Conservation (phyloP, 345 rosid species). For the Streptanthus diversifolius region DNA sequence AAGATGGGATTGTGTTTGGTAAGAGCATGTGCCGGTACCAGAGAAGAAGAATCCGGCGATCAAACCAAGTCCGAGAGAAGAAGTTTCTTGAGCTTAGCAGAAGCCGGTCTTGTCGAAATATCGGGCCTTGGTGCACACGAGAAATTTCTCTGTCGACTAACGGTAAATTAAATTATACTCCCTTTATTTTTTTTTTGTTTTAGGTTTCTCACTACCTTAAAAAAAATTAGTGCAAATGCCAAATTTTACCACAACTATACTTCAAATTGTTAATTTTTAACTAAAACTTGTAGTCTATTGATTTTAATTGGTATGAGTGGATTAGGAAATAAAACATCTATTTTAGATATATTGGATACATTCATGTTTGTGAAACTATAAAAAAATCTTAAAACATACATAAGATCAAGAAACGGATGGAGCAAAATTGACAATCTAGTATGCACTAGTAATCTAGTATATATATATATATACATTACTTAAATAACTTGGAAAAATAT, state of each 20-base stretch:
- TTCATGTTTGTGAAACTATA: not conserved
- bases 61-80: conserved; percentile 40
- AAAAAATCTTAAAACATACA: not conserved
- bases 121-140: conserved; percentile 81
- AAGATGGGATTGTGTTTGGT: conserved; percentile 17
- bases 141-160: conserved; percentile 75
- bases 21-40: conserved; percentile 25
- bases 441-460: not conserved
- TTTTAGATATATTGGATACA: not conserved
- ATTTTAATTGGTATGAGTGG: not conserved
- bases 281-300: not conserved
- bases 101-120: conserved; percentile 84
- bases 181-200: not conserved
- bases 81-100: conserved; percentile 69
- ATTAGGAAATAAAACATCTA: not conserved
- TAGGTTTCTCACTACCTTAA: not conserved
- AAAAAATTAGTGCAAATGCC: not conserved
- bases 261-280: not conserved
- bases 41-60: conserved; percentile 40
- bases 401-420: not conserved
- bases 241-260: not conserved
- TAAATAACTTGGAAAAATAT: not conserved
- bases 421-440: not conserved
- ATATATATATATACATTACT: not conserved
- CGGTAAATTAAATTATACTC: conserved; percentile 42